phyloP scores from a whole-genome alignment of 1,139 yeast species.

The Kazachstania sp. region DNA sequence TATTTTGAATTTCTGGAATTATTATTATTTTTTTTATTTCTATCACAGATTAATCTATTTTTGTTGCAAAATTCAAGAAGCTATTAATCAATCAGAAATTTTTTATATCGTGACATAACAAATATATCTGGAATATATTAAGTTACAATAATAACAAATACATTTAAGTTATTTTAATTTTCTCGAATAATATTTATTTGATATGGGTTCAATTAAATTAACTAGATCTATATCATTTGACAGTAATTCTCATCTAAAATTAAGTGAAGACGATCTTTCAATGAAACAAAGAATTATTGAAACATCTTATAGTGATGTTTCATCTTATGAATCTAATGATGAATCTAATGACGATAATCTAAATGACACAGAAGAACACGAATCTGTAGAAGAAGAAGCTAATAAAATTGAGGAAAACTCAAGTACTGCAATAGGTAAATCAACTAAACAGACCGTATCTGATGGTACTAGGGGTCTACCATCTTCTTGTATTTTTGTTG shows the following conservation, averaged over 20 bases:
- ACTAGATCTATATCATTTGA: conserved; percentile 3
- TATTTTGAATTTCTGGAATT: background rate
- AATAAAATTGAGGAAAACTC: background rate
- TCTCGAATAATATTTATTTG: background rate
- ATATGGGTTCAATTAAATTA: conserved; percentile 1
- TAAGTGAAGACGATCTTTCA: conserved; percentile 7
- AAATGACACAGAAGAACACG: conserved; percentile 10
- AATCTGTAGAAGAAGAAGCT: conserved; percentile 9
- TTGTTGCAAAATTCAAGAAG: too few species aligned
- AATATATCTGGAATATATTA: too few species aligned
- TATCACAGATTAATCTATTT: background rate
- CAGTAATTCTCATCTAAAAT: background rate
- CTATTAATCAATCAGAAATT: too few species aligned
- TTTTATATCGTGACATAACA: too few species aligned
- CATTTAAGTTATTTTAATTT: background rate
- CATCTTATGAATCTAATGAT: conserved; percentile 14
- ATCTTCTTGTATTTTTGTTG: conserved; percentile 84
- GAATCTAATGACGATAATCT: conserved; percentile 8
- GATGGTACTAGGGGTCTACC: conserved; percentile 43
- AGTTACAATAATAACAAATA: too few species aligned
- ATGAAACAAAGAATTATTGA: conserved; percentile 16
- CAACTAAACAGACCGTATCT: background rate
- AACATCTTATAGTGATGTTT: conserved; percentile 16
- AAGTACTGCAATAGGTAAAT: too few species aligned
- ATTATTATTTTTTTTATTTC: background rate